Conservation (phyloP, 2,329 filamentous ascomycete species). For the Parascedosporium putredinis region DNA sequence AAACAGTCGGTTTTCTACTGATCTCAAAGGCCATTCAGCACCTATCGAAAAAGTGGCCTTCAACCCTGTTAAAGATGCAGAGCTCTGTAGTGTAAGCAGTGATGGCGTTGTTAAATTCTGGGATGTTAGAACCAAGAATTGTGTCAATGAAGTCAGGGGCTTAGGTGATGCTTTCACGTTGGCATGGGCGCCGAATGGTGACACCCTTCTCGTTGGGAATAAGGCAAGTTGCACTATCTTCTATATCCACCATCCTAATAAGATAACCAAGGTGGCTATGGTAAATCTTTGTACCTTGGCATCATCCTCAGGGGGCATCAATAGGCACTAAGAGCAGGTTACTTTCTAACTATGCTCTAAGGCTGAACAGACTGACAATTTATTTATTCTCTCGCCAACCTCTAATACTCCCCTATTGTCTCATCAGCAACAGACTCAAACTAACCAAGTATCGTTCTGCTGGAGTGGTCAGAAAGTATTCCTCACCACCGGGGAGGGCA, state of each 20-base stretch:
- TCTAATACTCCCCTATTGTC: constrained; percentile 44
- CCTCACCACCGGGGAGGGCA: constrained; percentile 60
- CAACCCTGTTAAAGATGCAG: constrained; percentile 65
- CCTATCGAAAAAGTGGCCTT: constrained; percentile 67
- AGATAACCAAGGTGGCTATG: too few relatives aligned
- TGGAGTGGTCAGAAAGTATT: constrained; percentile 64
- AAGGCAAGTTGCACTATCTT: constrained; percentile 39
- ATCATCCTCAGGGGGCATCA: too few relatives aligned
- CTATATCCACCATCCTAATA: background rate
- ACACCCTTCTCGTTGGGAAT: constrained; percentile 60
- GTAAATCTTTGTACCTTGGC: too few relatives aligned
- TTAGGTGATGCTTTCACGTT: constrained; percentile 60
- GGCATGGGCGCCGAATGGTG: constrained; percentile 63
- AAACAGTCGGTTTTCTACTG: constrained; percentile 63
- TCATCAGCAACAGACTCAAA: constrained; percentile 52
- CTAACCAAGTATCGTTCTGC: constrained; percentile 65
- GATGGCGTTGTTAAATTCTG: constrained; percentile 70
- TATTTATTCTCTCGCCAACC: constrained; percentile 53
- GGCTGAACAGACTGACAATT: constrained; percentile 41
- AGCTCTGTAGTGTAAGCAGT: constrained; percentile 63
- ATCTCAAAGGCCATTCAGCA: constrained; percentile 57
- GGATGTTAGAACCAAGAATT: constrained; percentile 65
- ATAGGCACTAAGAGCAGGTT: too few relatives aligned
- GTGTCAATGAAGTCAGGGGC: constrained; percentile 57
- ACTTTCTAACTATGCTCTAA: too few relatives aligned